Evolutionary conservation across 176 grass and related monocot species (phyloP).

Genomic region (Bonia amplexicaulis): DNA sequence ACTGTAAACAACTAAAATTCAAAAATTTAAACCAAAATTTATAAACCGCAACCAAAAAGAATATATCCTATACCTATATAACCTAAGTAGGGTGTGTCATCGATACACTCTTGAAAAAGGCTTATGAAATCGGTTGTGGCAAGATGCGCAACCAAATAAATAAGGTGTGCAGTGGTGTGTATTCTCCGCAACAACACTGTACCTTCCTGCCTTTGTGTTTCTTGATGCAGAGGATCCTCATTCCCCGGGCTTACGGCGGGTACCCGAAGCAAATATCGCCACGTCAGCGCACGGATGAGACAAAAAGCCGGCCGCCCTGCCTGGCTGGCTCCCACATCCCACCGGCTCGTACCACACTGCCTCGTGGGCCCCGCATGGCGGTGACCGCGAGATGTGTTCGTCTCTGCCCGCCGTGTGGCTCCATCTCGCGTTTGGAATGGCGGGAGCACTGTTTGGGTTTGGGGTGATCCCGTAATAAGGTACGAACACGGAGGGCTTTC

Average conservation of each 20-base stretch:
- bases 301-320: conserved; percentile 17
- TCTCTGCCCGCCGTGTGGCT: not conserved
- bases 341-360: conserved; percentile 25
- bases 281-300: conserved; percentile 18
- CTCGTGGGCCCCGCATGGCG: not conserved
- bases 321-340: conserved; percentile 27
- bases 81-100: too few species aligned
- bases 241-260: conserved; percentile 12
- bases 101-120: too few species aligned
- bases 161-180: too few species aligned
- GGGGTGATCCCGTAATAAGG: conserved; percentile 28
- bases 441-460: conserved; percentile 36
- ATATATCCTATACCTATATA: too few species aligned
- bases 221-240: not conserved
- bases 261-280: not conserved
- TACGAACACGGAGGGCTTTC: not conserved
- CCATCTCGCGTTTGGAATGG: conserved; percentile 12
- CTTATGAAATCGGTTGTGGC: too few species aligned
- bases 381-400: not conserved
- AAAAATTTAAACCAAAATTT: too few species aligned
- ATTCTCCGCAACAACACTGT: too few species aligned
- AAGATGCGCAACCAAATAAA: too few species aligned
- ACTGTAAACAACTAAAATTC: too few species aligned
- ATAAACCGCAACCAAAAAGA: too few species aligned
- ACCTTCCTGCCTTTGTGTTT: not conserved